These are phyloP conservation scores for Vaccinium myrtillus DNA, from an alignment of 148 eudicot genomes.

Conservation along the genomic window DNA sequence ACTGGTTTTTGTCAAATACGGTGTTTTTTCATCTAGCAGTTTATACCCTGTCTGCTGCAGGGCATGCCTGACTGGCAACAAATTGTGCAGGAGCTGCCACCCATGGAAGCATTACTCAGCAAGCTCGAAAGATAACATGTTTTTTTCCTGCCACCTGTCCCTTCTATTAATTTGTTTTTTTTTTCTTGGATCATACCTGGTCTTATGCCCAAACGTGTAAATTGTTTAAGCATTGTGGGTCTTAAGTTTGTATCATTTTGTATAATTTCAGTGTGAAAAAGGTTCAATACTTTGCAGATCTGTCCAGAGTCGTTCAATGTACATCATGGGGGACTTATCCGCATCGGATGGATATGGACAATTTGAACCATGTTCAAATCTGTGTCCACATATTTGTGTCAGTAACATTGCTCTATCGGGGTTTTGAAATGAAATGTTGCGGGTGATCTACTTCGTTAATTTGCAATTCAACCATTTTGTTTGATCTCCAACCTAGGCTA, in stretches of 20 bases:
- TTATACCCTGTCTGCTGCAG: constrained; percentile 31
- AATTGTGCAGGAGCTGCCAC: constrained; percentile 76
- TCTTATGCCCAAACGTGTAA: neutral
- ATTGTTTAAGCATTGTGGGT: neutral
- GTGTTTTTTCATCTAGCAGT: neutral
- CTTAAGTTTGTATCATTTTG: neutral
- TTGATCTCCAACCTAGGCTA: too few species aligned
- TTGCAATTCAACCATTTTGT: neutral
- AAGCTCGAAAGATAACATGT: constrained; percentile 73
- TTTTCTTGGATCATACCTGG: neutral
- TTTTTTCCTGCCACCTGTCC: neutral
- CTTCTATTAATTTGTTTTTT: neutral
- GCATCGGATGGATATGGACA: neutral
- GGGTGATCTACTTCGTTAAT: neutral
- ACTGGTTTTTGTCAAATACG: neutral
- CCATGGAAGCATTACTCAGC: constrained; percentile 78
- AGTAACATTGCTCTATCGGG: neutral
- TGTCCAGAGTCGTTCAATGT: neutral
- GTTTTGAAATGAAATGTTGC: neutral
- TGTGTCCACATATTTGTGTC: neutral
- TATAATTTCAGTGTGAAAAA: neutral
- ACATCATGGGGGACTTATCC: neutral
- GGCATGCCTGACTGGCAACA: constrained; percentile 96
- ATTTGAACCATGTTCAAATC: neutral
- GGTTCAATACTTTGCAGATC: neutral